These are phyloP conservation scores for Rugosomyces carneus DNA, from an alignment of 1,284 basidiomycete genomes.

Conservation along the genomic window DNA sequence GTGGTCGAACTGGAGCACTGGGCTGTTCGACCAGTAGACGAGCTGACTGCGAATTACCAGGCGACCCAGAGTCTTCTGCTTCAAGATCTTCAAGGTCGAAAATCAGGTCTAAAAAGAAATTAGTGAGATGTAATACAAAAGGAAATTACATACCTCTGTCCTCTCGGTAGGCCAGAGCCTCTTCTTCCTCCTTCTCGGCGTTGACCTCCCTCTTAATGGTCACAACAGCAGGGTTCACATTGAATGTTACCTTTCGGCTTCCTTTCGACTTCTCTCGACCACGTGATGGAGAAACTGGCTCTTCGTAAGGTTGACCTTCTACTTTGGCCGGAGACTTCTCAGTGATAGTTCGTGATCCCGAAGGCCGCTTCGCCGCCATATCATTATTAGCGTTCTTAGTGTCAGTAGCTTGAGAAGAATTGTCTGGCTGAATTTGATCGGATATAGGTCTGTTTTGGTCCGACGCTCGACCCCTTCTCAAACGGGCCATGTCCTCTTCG, in stretches of 20 bases:
- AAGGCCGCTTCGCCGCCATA: slow-evolving; percentile 19
- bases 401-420: slow-evolving; percentile 16
- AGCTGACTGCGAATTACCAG: slow-evolving; percentile 22
- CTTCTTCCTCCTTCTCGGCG: slow-evolving; percentile 28
- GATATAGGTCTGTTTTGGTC: slow-evolving; percentile 17
- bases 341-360: slow-evolving; percentile 13
- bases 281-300: slow-evolving; percentile 19
- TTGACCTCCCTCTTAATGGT: slow-evolving; percentile 36
- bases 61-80: slow-evolving; percentile 32
- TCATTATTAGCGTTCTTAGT: slow-evolving; percentile 18
- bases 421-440: slow-evolving; percentile 15
- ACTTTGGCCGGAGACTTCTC: slow-evolving; percentile 14
- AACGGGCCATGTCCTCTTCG: slow-evolving; percentile 50
- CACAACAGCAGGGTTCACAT: slow-evolving; percentile 51
- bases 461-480: slow-evolving; percentile 19
- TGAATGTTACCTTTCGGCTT: slow-evolving; percentile 62
- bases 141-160: slow-evolving; percentile 33
- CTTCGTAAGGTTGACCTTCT: slow-evolving; percentile 1
- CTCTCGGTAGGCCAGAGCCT: slow-evolving; percentile 20
- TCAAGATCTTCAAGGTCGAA: slow-evolving; percentile 69
- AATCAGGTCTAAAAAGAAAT: slow-evolving; percentile 45
- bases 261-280: slow-evolving; percentile 36
- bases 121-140: not conserved
- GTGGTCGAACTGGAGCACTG: slow-evolving; percentile 25
- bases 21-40: slow-evolving; percentile 44